A percentile compares a stretch with the other conserved stretches of the same genome.
Conservation (phyloP, 1,284 basidiomycete genomes). For the Leucoagaricus sp. region DNA sequence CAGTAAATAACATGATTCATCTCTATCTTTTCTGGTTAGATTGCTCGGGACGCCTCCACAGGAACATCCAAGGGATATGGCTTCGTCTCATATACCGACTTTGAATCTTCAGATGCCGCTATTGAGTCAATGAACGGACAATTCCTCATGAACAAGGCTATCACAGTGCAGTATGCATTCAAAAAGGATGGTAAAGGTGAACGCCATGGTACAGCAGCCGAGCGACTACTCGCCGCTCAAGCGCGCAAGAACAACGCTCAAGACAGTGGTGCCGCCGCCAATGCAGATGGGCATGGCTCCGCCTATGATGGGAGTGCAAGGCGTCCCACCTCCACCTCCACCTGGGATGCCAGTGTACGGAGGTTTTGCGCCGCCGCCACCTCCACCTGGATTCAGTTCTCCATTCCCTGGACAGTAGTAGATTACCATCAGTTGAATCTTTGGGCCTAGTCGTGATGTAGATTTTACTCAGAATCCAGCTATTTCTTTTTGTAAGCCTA, state of each 20-base stretch:
- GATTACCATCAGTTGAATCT: background rate
- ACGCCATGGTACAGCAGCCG: constrained; percentile 93
- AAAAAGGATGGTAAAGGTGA: constrained; percentile 99
- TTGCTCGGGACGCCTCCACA: constrained; percentile 84
- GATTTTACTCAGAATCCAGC: background rate
- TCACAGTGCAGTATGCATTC: constrained; percentile 96
- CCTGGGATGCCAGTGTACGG: constrained; percentile 50
- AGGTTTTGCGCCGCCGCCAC: constrained; percentile 53
- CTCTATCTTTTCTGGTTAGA: constrained; percentile 45
- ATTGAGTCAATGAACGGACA: constrained; percentile 97
- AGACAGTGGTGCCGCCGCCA: constrained; percentile 53
- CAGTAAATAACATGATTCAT: background rate
- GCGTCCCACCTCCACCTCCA: constrained; percentile 43
- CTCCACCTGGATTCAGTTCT: constrained; percentile 57
- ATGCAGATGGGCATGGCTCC: constrained; percentile 46
- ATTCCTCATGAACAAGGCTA: constrained; percentile 97
- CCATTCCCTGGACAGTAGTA: constrained; percentile 33
- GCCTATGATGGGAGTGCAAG: constrained; percentile 38
- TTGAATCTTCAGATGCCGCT: constrained; percentile 95
- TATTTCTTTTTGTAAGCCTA: background rate
- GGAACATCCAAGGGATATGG: constrained; percentile 95
- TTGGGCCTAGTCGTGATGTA: background rate
- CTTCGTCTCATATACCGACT: constrained; percentile 96
- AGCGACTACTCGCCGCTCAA: constrained; percentile 92
- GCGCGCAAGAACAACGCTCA: constrained; percentile 93